Evolutionary conservation across 176 grass and related monocot species (phyloP), one percentile per base, ranked within the genome.

Genomic region (Bromus sterilis): DNA sequence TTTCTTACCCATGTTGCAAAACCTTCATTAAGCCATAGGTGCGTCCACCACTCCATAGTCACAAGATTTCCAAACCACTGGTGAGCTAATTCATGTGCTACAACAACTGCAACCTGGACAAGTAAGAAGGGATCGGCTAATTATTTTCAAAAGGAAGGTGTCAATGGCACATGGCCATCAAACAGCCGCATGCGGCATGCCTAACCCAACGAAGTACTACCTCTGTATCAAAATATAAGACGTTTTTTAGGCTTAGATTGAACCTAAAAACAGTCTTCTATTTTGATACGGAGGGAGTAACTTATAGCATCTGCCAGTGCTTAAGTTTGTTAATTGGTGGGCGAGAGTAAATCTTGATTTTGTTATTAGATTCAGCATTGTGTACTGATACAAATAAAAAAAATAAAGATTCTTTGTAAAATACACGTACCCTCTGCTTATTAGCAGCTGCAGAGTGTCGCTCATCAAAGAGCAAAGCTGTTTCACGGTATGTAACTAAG

Each of bases 61-160:
- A 98, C 95, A 49, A 98, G 92, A 89, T 98, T 98, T 60, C 92
- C 95, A 82, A 98, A 93, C 95, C 95, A 98, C 10, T 98, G 95
- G 64, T 98, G 95, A 75, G 95, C 95, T 76, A 98, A 75, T 84
- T 98, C 95, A 89, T 98, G 95, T 70, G 92, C 95, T 55, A 98
- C 92, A 83, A 91, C 86, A 78, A 93, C 83, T 67, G 95, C 95
- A 78, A 98, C 92, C 95, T 98, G 75, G 10, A 78, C 29, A 87
- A 28, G 56, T 33, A 66, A 29, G 41, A 63, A 30, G 15, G 21
- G 16, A 77, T 33, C 46, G 40, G n/a, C 20, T 80, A 69, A 56
- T 33, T 33, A 41, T 16, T 51, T 32, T 59, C 24, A 80, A 16
- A 68, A 88, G 15, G 23, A 68, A 68, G 18, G 61, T 39, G 29